Evolutionary conservation across 2,329 filamentous ascomycete genomes (phyloP), one percentile per base, ranked within the genome.

Genomic region (Hymenoscyphus scutula): DNA sequence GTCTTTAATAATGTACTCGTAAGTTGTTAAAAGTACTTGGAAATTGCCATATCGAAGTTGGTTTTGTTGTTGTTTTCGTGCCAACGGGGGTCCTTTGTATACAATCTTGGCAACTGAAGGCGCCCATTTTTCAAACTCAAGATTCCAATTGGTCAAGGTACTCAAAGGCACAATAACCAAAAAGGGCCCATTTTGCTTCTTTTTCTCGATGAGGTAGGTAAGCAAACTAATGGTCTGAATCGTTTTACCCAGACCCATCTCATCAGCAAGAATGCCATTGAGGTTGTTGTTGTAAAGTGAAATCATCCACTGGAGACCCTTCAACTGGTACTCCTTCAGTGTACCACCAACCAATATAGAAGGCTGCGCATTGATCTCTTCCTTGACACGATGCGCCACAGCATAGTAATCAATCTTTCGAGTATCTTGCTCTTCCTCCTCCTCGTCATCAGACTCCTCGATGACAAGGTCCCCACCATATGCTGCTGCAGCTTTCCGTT

Each of bases 241-340:
- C 0, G 95, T 99, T 81, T 99, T 99, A 77, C 95, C 95, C 68
- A 99, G 91, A 88, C 95, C 95, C 95, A 99, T 99, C 79, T 99
- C 95, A 73, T 99, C 95, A 63, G 95, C 95, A 71, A 99, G 82
- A 69, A 99, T 98, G 84, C 95, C 95, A 76, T 99, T 99, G 68
- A 99, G 85, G 78, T 97, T 99, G 82, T 99, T 99, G 87, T 99
- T 99, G 84, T 98, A 99, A 15, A 99, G 84, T 15, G 95, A 99
- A 65, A 99, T 89, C 95, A 99, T 99, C 95, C 95, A 99, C 77
- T 99, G 94, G 56, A 99, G 81, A 84, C 95, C 95, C 86, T 97
- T 98, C 78, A 99, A 70, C 79, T 99, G 95, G 77, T 99, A 99
- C 76, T 99, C 95, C 77, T 99, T 99, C 69, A 99, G 82, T 11